Conservation (phyloP, 805 yeast species). For the Spencermartinsiella europaea region DNA sequence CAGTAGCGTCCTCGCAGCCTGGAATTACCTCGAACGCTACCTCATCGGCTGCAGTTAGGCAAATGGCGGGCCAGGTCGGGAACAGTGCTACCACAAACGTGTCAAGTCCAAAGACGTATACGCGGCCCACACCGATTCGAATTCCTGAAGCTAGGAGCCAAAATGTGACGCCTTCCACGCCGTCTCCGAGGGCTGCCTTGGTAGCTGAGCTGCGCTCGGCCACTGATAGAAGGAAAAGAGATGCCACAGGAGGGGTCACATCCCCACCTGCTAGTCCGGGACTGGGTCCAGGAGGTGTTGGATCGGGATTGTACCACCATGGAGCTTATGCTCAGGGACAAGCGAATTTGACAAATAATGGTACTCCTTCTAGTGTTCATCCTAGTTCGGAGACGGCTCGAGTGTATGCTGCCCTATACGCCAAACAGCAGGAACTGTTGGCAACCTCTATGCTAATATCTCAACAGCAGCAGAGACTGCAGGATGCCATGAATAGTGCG, state of each 20-base stretch:
- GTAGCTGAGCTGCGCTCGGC: conserved; percentile 26
- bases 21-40: no score
- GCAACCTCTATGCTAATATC: conserved; percentile 30
- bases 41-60: no score
- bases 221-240: conserved; percentile 25
- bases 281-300: conserved; percentile 2
- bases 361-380: background rate
- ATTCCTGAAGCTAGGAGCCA: conserved; percentile 14
- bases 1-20: no score
- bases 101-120: background rate
- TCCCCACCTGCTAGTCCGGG: conserved; percentile 12
- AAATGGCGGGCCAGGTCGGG: no score
- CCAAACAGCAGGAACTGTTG: conserved; percentile 31
- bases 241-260: conserved; percentile 11
- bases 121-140: conserved; percentile 17
- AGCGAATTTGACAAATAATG: background rate
- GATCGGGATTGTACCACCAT: conserved; percentile 5
- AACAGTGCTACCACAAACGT: no score
- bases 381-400: background rate
- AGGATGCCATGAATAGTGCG: conserved; percentile 26
- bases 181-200: conserved; percentile 26
- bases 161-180: conserved; percentile 5
- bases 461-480: conserved; percentile 33
- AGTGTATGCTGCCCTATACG: conserved; percentile 30
- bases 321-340: background rate